A percentile compares a stretch with the other conserved stretches of the same genome.
Evolutionary conservation across 148 eudicot genomes (phyloP).

Genomic region (Silene uniflora): DNA sequence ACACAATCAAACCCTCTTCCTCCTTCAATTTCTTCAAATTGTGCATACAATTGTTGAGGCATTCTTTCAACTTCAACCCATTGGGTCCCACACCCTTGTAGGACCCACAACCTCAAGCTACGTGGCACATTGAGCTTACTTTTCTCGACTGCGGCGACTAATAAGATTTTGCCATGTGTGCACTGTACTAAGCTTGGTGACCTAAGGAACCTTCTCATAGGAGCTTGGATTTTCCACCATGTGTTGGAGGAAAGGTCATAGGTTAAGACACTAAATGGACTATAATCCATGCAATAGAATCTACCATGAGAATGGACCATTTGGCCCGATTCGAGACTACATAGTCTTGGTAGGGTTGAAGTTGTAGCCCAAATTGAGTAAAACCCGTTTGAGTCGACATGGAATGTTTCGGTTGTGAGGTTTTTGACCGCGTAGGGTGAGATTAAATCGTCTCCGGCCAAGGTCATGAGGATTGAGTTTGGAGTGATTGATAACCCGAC

Average conservation of each 20-base stretch:
- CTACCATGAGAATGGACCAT: conserved; percentile 48
- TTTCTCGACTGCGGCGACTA: conserved; percentile 82
- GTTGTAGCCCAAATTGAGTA: conserved; percentile 69
- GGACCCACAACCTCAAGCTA: conserved; percentile 70
- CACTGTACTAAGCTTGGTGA: conserved; percentile 66
- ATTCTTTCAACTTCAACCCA: conserved; percentile 94
- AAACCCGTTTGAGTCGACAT: conserved; percentile 60
- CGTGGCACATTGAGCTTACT: conserved; percentile 85
- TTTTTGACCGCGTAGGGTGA: conserved; percentile 98
- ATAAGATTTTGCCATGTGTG: conserved; percentile 38
- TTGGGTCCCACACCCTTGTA: conserved; percentile 57
- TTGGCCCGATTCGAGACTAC: conserved; percentile 73
- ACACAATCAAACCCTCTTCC: conserved; percentile 74
- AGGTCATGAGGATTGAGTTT: conserved; percentile 48
- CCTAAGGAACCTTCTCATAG: conserved; percentile 79
- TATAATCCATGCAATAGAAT: conserved; percentile 88
- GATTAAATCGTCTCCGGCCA: conserved; percentile 90
- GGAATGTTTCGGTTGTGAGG: conserved; percentile 70
- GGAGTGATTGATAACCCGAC: conserved; percentile 49
- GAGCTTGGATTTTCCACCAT: conserved; percentile 91
- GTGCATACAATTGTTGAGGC: conserved; percentile 76
- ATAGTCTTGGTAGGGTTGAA: conserved; percentile 68
- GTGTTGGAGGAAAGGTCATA: conserved; percentile 45
- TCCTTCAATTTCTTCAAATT: conserved; percentile 60
- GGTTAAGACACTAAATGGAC: conserved; percentile 65